Percentiles rank a stretch among this genome's conserved stretches.
Evolutionary conservation across 208 protist species (phyloP).

Genomic region (Phytomonas francai): DNA sequence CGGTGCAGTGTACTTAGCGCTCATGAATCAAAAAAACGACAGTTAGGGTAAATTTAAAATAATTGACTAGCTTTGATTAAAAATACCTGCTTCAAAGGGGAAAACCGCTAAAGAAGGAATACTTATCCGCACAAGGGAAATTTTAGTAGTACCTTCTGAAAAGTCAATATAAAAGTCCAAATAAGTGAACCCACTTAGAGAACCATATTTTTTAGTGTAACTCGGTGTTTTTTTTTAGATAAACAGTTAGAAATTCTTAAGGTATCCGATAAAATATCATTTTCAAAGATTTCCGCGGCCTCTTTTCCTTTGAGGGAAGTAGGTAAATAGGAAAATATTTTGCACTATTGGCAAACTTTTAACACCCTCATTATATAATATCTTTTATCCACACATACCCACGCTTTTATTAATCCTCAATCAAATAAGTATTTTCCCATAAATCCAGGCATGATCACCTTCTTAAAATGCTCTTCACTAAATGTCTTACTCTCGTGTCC

Average conservation of each 20-base stretch:
- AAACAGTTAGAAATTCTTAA: background rate
- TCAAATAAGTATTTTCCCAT: conserved; percentile 6
- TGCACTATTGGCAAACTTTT: background rate
- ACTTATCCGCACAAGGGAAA: background rate
- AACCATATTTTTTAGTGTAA: background rate
- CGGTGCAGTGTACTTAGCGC: conserved; percentile 59
- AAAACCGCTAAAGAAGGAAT: background rate
- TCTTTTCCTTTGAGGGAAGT: background rate
- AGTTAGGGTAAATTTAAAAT: background rate
- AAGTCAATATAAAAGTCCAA: background rate
- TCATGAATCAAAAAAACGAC: conserved; percentile 4
- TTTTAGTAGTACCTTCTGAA: background rate
- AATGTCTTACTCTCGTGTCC: conserved; percentile 48
- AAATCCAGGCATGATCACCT: conserved; percentile 3
- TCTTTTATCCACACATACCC: conserved; percentile 2
- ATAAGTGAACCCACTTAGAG: background rate
- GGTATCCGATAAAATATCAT: background rate
- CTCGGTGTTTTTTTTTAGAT: background rate
- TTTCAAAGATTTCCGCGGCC: background rate
- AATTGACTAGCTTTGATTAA: background rate
- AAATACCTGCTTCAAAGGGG: background rate
- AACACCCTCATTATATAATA: background rate
- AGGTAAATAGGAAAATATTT: background rate
- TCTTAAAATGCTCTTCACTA: conserved; percentile 11
- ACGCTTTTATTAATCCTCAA: background rate